phyloP scores from a whole-genome alignment of 371 early-diverging fungal species.

The Apophysomyces sp. region DNA sequence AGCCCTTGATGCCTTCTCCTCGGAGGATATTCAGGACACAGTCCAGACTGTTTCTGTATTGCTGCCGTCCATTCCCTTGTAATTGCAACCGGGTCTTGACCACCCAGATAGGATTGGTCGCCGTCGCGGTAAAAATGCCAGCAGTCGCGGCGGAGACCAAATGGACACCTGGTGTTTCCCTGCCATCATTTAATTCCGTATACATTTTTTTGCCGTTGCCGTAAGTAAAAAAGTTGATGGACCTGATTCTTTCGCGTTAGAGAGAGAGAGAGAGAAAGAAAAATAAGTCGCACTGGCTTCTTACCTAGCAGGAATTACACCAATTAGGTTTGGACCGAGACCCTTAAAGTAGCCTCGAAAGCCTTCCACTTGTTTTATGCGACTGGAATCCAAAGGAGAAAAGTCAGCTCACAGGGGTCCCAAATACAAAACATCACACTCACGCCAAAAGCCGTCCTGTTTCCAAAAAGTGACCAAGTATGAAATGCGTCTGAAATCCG shows the following conservation, averaged over 20 bases:
- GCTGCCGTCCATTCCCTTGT: conserved; percentile 42
- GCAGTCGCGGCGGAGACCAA: conserved; percentile 83
- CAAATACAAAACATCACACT: conserved; percentile 1
- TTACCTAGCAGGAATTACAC: conserved; percentile 90
- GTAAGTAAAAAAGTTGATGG: conserved; percentile 91
- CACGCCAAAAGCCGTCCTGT: conserved; percentile 55
- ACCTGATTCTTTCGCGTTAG: conserved; percentile 42
- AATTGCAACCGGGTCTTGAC: conserved; percentile 95
- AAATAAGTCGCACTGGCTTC: not conserved
- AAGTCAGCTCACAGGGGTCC: not conserved
- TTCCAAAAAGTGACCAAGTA: conserved; percentile 52
- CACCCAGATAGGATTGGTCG: conserved; percentile 96
- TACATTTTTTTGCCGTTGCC: conserved; percentile 82
- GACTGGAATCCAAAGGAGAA: conserved; percentile 41
- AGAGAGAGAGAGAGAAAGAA: not conserved
- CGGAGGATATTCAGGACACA: conserved; percentile 68
- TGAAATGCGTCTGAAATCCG: conserved; percentile 11
- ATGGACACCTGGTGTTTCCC: conserved; percentile 82
- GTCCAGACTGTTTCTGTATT: conserved; percentile 76
- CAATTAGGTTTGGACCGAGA: conserved; percentile 89
- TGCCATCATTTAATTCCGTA: conserved; percentile 70
- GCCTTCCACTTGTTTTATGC: conserved; percentile 81
- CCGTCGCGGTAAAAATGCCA: conserved; percentile 77
- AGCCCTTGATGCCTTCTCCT: conserved; percentile 79
- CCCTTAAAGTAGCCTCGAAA: conserved; percentile 89